Evolutionary conservation across 164 flowering plant genomes (phyloP).

Genomic region (Hamamelis virginiana): DNA sequence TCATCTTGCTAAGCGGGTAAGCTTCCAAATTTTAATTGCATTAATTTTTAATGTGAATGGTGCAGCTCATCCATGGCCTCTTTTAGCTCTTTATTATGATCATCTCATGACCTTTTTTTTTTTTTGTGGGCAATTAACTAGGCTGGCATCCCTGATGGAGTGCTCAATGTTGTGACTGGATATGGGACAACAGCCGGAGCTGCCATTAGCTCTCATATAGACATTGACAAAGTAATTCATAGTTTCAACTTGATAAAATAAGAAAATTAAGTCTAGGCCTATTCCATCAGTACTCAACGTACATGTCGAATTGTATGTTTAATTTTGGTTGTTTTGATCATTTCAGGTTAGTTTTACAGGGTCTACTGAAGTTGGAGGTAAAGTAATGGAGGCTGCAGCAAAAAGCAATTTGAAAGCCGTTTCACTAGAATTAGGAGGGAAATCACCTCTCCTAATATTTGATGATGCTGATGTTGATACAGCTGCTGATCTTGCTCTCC

Average conservation of each 20-base stretch:
- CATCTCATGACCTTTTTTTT: no score
- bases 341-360: slow-evolving; percentile 82
- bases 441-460: slow-evolving; percentile 76
- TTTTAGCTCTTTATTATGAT: neutral
- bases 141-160: slow-evolving; percentile 96
- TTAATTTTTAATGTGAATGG: no score
- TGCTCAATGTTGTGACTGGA: slow-evolving; percentile 75
- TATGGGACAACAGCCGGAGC: slow-evolving; percentile 80
- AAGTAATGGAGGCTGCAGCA: slow-evolving; percentile 74
- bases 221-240: slow-evolving; percentile 60
- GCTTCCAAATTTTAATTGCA: no score
- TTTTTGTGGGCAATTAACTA: slow-evolving; percentile 18
- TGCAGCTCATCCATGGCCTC: no score
- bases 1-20: slow-evolving; percentile 75
- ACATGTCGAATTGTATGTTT: no score
- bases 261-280: no score
- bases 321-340: no score
- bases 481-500: slow-evolving; percentile 61
- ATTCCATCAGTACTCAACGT: no score
- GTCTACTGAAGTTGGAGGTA: slow-evolving; percentile 71
- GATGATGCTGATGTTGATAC: slow-evolving; percentile 76
- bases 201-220: slow-evolving; percentile 81
- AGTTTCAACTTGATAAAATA: no score
- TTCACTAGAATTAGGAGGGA: slow-evolving; percentile 84
- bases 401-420: slow-evolving; percentile 72